Evolutionary conservation across 1,284 basidiomycete genomes (phyloP).

Genomic region (Hemileia vastatrix): DNA sequence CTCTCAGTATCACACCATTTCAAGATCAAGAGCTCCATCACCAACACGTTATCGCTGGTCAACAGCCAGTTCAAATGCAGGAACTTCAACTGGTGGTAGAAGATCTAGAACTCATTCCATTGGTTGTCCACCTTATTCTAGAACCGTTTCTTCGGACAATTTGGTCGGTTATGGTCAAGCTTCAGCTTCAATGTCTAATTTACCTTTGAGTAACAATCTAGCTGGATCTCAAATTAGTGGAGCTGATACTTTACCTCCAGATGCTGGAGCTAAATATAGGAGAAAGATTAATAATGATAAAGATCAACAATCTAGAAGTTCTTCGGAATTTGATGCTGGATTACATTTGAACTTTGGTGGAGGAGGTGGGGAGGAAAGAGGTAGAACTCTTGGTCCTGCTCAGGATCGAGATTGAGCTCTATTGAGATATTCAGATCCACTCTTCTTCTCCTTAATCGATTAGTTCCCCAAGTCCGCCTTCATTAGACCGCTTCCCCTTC

Average conservation of each 20-base stretch:
- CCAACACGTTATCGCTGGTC: slow-evolving; percentile 31
- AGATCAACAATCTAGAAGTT: neutral
- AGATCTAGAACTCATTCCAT: neutral
- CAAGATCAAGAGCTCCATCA: slow-evolving; percentile 33
- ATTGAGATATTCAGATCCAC: too few relatives aligned
- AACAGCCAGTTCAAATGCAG: neutral
- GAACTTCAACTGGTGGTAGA: too few relatives aligned
- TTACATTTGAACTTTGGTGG: neutral
- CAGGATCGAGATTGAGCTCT: too few relatives aligned
- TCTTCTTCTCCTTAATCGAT: too few relatives aligned
- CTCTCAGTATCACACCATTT: slow-evolving; percentile 33
- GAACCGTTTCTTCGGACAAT: neutral
- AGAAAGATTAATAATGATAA: neutral
- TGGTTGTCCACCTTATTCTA: neutral
- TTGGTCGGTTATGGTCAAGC: neutral
- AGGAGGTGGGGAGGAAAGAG: neutral
- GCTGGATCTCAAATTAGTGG: neutral
- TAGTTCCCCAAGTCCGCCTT: too few relatives aligned
- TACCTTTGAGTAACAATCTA: neutral
- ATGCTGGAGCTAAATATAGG: neutral
- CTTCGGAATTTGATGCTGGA: neutral
- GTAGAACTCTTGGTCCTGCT: neutral
- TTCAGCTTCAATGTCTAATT: neutral
- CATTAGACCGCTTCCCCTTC: too few relatives aligned
- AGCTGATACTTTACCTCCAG: neutral